A percentile compares a stretch with the other conserved stretches of the same genome.
Conservation (phyloP, 768 basidiomycete genomes). For the Suillus occidentalis region DNA sequence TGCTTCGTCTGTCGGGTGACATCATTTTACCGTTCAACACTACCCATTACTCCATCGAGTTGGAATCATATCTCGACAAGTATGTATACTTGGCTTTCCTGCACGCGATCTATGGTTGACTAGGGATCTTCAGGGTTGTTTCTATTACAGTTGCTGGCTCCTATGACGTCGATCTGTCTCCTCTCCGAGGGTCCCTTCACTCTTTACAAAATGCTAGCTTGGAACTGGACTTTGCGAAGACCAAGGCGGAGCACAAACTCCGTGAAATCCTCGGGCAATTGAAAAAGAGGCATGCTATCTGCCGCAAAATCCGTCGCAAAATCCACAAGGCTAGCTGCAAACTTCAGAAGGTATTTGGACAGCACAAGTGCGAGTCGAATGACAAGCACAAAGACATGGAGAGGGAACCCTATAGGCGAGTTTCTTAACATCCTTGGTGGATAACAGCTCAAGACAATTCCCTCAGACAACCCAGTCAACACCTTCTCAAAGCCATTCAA, state of each 20-base stretch:
- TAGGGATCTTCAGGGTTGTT: slow-evolving; percentile 28
- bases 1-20: slow-evolving; percentile 52
- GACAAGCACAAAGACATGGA: slow-evolving; percentile 7
- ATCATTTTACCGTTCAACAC: slow-evolving; percentile 66
- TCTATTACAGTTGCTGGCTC: slow-evolving; percentile 20
- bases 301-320: slow-evolving; percentile 24
- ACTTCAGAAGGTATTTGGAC: slow-evolving; percentile 35
- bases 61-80: slow-evolving; percentile 54
- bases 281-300: slow-evolving; percentile 26
- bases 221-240: slow-evolving; percentile 59
- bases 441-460: not conserved
- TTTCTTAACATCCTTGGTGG: not conserved
- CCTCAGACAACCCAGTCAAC: slow-evolving; percentile 35
- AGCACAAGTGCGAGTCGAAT: slow-evolving; percentile 21
- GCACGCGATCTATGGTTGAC: not conserved
- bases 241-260: slow-evolving; percentile 50
- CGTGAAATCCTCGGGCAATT: slow-evolving; percentile 42
- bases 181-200: slow-evolving; percentile 45
- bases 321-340: slow-evolving; percentile 35
- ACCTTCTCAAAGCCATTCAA: slow-evolving; percentile 56
- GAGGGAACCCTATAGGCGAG: not conserved
- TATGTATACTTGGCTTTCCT: slow-evolving; percentile 25
- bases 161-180: slow-evolving; percentile 38
- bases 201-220: slow-evolving; percentile 48
- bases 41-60: slow-evolving; percentile 60